Conservation (phyloP, 768 basidiomycete genomes). For the Coprinopsis strossmayeri region DNA sequence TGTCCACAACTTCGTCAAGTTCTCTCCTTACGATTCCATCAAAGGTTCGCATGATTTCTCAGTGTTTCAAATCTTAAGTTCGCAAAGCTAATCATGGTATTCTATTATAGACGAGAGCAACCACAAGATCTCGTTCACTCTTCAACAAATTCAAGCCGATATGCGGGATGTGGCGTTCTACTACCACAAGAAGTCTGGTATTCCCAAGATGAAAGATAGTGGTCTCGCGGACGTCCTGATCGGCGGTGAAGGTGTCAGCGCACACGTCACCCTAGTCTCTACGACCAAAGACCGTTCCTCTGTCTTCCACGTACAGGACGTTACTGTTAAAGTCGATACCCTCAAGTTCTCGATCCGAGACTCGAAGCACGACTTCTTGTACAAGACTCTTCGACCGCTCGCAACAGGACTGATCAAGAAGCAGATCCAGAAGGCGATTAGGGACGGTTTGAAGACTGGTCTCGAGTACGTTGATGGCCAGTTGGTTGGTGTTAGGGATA, state of each 20-base stretch:
- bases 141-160: conserved; percentile 87
- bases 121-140: conserved; percentile 69
- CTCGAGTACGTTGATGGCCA: conserved; percentile 88
- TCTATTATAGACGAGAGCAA: conserved; percentile 41
- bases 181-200: conserved; percentile 79
- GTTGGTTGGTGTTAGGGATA: conserved; percentile 79
- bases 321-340: conserved; percentile 76
- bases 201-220: conserved; percentile 73
- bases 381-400: conserved; percentile 77
- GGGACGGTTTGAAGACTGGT: conserved; percentile 69
- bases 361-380: conserved; percentile 82
- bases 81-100: not conserved
- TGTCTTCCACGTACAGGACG: conserved; percentile 66
- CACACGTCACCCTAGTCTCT: conserved; percentile 52
- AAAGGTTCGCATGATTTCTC: conserved; percentile 10
- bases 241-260: conserved; percentile 76
- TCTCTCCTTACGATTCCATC: conserved; percentile 66
- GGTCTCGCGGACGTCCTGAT: conserved; percentile 83
- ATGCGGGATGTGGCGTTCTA: conserved; percentile 93
- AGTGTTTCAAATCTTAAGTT: not conserved
- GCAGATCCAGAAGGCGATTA: conserved; percentile 46
- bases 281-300: conserved; percentile 58
- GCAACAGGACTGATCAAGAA: conserved; percentile 81
- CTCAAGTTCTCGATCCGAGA: conserved; percentile 91
- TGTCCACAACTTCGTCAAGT: conserved; percentile 76